A percentile compares a stretch with the other conserved stretches of the same genome.
Evolutionary conservation across 1,139 yeast species (phyloP).

Genomic region (Magnusiomyces tetraspermus): DNA sequence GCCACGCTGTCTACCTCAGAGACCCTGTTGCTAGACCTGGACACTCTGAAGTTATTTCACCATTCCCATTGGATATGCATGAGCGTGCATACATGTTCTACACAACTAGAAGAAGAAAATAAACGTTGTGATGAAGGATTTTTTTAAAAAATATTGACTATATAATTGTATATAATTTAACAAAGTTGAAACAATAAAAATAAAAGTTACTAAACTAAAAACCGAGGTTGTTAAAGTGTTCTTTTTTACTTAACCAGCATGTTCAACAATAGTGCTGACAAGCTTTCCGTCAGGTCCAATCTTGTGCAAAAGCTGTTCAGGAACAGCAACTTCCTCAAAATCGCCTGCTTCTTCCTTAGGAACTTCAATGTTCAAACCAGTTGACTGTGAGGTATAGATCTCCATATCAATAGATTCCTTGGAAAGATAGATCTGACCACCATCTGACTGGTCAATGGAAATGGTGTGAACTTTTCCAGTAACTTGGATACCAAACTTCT

Average conservation of each 20-base stretch:
- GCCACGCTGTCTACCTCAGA: constrained; percentile 90
- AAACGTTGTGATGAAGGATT: neutral
- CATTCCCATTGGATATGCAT: constrained; percentile 74
- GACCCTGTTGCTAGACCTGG: constrained; percentile 98
- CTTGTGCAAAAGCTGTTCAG: constrained; percentile 76
- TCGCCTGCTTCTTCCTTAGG: constrained; percentile 56
- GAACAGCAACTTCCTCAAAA: constrained; percentile 67
- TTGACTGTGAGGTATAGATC: constrained; percentile 72
- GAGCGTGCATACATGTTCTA: constrained; percentile 96
- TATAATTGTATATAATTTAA: neutral
- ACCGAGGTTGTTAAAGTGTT: neutral
- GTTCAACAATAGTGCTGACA: constrained; percentile 47
- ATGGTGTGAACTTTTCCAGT: constrained; percentile 73
- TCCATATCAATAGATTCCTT: constrained; percentile 61
- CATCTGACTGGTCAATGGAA: constrained; percentile 79
- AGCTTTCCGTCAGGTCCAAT: constrained; percentile 40
- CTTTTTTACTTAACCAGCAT: constrained; percentile 37
- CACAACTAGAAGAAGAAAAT: constrained; percentile 44
- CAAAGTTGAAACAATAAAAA: neutral
- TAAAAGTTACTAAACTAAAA: neutral
- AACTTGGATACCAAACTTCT: constrained; percentile 76
- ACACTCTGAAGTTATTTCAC: constrained; percentile 89
- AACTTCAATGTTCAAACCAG: constrained; percentile 74
- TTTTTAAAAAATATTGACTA: neutral
- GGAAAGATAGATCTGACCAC: constrained; percentile 72